phyloP scores from a whole-genome alignment of 2,329 filamentous ascomycete species.

The Trichothecium roseum region DNA sequence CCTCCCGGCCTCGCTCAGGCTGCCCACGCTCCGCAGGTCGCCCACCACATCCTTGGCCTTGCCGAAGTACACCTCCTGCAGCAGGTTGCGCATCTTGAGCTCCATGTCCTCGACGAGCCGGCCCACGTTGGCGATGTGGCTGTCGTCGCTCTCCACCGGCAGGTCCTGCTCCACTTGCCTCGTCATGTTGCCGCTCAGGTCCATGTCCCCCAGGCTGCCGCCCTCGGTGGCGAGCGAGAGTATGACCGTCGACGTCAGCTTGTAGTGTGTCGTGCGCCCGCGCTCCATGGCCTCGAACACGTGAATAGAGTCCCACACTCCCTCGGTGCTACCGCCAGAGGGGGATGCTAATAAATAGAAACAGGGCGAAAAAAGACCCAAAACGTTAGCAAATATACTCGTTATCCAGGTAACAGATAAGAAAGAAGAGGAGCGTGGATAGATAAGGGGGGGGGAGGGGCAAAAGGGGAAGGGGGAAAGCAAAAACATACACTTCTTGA shows the following conservation, averaged over 20 bases:
- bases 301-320: slow-evolving; percentile 96
- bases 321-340: slow-evolving; percentile 55
- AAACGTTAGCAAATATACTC: too few relatives aligned
- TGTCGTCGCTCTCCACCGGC: slow-evolving; percentile 78
- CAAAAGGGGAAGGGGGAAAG: neutral
- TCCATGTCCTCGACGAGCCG: slow-evolving; percentile 98
- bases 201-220: slow-evolving; percentile 65
- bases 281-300: slow-evolving; percentile 95
- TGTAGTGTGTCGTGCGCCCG: slow-evolving; percentile 88
- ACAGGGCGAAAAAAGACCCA: neutral
- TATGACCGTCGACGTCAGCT: slow-evolving; percentile 94
- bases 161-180: slow-evolving; percentile 89
- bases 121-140: slow-evolving; percentile 93
- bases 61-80: slow-evolving; percentile 99
- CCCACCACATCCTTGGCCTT: slow-evolving; percentile 98
- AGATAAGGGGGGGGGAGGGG: neutral
- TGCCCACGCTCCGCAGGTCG: slow-evolving; percentile 77
- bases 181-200: slow-evolving; percentile 96
- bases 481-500: slow-evolving; percentile 72
- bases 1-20: slow-evolving; percentile 72
- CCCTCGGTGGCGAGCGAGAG: slow-evolving; percentile 62
- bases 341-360: slow-evolving; percentile 43
- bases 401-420: too few relatives aligned
- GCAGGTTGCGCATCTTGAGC: slow-evolving; percentile 94
- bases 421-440: neutral